A percentile compares a stretch with the other conserved stretches of the same genome.
phyloP scores from a whole-genome alignment of 768 basidiomycete genomes.

The Leccinum subtestaceum region DNA sequence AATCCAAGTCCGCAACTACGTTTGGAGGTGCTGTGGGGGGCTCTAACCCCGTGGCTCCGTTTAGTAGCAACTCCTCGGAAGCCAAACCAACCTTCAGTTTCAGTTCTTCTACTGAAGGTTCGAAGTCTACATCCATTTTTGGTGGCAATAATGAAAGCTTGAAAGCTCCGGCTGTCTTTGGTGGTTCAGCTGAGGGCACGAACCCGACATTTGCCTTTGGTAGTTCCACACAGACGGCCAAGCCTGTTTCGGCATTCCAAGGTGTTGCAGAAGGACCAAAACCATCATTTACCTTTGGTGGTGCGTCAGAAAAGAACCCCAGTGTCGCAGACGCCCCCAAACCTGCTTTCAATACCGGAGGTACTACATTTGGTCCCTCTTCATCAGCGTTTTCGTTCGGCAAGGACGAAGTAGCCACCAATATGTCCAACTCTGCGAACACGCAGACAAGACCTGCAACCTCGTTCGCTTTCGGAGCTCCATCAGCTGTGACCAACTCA shows the following conservation, averaged over 20 bases:
- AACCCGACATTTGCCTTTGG: constrained; percentile 12
- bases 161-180: constrained; percentile 4
- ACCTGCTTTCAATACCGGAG: constrained; percentile 3
- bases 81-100: constrained; percentile 18
- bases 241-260: constrained; percentile 3
- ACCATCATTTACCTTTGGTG: constrained; percentile 1
- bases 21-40: constrained; percentile 15
- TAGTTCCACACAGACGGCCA: constrained; percentile 3
- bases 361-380: constrained; percentile 7
- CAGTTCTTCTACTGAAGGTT: constrained; percentile 6
- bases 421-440: constrained; percentile 1
- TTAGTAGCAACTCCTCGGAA: constrained; percentile 8
- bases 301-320: not conserved
- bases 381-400: constrained; percentile 15
- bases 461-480: constrained; percentile 19
- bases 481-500: constrained; percentile 6
- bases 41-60: not conserved
- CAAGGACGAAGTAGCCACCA: constrained; percentile 13
- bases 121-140: constrained; percentile 14
- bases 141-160: constrained; percentile 5
- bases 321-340: constrained; percentile 2
- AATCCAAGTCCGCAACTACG: constrained; percentile 12
- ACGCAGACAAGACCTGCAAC: constrained; percentile 31
- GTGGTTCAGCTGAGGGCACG: constrained; percentile 4
- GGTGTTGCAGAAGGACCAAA: constrained; percentile 3